Evolutionary conservation across 2,329 filamentous ascomycete species (phyloP).

Genomic region (Cladosporium sp.): DNA sequence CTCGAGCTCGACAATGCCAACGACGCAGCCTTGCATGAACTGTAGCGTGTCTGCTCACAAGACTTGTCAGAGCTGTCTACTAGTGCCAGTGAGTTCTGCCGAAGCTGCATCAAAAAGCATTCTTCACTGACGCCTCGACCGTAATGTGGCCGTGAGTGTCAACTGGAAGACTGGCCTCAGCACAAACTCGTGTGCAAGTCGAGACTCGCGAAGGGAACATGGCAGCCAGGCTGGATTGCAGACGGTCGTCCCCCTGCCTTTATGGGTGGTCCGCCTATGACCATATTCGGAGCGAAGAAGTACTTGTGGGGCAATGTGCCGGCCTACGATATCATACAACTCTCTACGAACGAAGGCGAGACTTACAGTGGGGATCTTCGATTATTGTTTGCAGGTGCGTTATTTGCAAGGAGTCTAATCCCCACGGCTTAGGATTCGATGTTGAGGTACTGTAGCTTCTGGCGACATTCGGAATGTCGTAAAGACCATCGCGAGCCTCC

Average conservation of each 20-base stretch:
- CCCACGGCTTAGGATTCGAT: too few species aligned
- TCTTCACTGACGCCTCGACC: not conserved
- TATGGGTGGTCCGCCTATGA: not conserved
- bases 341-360: constrained; percentile 37
- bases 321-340: constrained; percentile 43
- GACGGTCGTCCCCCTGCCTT: not conserved
- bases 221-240: not conserved
- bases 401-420: too few species aligned
- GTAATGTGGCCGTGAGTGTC: not conserved
- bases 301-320: constrained; percentile 48
- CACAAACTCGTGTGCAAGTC: not conserved
- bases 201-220: not conserved
- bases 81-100: not conserved
- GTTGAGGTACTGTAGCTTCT: constrained; percentile 40
- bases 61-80: not conserved
- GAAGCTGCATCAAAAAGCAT: not conserved
- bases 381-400: too few species aligned
- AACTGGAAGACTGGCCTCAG: not conserved
- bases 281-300: not conserved
- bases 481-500: constrained; percentile 43
- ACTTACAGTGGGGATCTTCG: not conserved
- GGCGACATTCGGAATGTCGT: constrained; percentile 45
- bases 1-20: too few species aligned
- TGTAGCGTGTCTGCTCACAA: not conserved
- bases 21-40: not conserved